Conservation (phyloP, 2,329 filamentous ascomycete genomes). For the Camillea tinctor region DNA sequence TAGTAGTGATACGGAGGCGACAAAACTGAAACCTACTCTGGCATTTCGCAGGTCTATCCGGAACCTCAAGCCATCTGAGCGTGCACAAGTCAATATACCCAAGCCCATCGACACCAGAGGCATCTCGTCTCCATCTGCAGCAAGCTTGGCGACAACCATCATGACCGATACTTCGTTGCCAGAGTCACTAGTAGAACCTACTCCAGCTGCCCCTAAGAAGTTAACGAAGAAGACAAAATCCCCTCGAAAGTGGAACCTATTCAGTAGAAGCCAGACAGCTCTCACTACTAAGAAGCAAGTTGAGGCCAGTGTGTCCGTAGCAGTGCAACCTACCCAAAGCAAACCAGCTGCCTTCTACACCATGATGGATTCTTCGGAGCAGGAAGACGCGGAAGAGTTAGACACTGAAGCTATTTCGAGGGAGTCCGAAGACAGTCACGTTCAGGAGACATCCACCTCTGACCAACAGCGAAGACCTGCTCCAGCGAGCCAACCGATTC, state of each 20-base stretch:
- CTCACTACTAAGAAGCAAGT: conserved; percentile 38
- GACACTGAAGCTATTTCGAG: conserved; percentile 50
- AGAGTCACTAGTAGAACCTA: conserved; percentile 39
- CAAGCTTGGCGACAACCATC: conserved; percentile 56
- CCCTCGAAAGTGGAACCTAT: conserved; percentile 63
- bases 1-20: conserved; percentile 54
- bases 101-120: conserved; percentile 50
- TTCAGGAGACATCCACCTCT: conserved; percentile 4
- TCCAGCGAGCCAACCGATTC: conserved; percentile 7
- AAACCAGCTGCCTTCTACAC: conserved; percentile 60
- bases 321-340: conserved; percentile 47
- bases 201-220: conserved; percentile 47
- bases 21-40: conserved; percentile 48
- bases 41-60: conserved; percentile 57
- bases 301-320: conserved; percentile 43
- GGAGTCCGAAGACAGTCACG: conserved; percentile 43
- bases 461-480: conserved; percentile 19
- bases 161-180: conserved; percentile 56
- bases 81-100: conserved; percentile 46
- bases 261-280: conserved; percentile 53
- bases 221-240: conserved; percentile 54
- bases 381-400: conserved; percentile 39
- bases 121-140: conserved; percentile 48
- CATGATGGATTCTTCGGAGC: conserved; percentile 59
- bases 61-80: conserved; percentile 45